Conservation (phyloP, 1,284 basidiomycete species). For the Ceratobasidium papillatum region DNA sequence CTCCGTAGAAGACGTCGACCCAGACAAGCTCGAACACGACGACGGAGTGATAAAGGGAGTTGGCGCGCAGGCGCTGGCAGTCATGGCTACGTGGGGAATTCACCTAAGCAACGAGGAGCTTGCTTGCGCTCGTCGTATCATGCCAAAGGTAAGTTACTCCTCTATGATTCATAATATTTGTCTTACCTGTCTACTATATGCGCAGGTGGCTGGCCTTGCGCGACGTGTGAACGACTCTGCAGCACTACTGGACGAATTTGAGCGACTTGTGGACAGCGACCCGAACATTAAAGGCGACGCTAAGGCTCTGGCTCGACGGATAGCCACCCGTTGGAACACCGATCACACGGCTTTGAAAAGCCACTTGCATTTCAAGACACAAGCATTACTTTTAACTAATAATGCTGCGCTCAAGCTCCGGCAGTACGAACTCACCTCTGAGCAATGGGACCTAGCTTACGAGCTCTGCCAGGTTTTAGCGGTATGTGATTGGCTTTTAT, state of each 20-base stretch:
- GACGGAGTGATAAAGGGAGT: neutral
- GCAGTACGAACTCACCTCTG: neutral
- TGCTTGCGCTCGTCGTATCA: neutral
- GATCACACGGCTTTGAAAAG: conserved; percentile 6
- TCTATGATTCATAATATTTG: neutral
- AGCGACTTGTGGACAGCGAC: neutral
- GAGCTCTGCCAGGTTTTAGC: neutral
- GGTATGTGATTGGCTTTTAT: neutral
- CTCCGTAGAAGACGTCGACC: neutral
- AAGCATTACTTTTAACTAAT: neutral
- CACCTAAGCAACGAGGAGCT: neutral
- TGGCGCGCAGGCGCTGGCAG: neutral
- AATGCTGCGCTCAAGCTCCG: neutral
- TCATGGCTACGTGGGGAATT: neutral
- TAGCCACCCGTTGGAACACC: conserved; percentile 24
- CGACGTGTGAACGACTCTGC: conserved; percentile 12
- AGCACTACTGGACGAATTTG: neutral
- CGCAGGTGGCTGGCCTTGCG: conserved; percentile 18
- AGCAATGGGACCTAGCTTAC: conserved; percentile 13
- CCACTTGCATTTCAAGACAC: conserved; percentile 4
- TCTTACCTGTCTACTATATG: neutral
- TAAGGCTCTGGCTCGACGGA: neutral
- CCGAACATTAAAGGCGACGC: neutral
- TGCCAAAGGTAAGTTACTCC: neutral
- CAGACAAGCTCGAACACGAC: conserved; percentile 23